These are phyloP conservation scores for Rhytidhysteron rufulum DNA, from an alignment of 2,329 filamentous ascomycete species.

Conservation along the genomic window DNA sequence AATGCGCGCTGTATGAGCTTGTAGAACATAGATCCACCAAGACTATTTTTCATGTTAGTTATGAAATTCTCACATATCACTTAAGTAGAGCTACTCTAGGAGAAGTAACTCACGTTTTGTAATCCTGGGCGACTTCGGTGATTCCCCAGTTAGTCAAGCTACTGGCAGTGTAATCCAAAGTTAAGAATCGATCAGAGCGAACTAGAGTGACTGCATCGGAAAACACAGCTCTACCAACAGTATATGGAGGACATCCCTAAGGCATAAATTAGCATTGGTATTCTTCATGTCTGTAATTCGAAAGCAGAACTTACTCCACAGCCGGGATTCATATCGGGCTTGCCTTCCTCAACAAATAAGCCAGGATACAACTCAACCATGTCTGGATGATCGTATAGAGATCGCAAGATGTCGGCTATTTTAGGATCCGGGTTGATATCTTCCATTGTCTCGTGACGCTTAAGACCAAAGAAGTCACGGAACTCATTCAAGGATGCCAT, in stretches of 20 bases:
- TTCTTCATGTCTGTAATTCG: no score
- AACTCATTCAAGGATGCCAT: constrained; percentile 62
- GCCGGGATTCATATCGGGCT: constrained; percentile 49
- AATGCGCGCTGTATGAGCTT: constrained; percentile 50
- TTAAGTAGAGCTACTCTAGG: background rate
- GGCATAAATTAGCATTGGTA: background rate
- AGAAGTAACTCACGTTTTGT: constrained; percentile 3
- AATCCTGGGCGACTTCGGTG: constrained; percentile 37
- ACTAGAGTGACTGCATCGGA: constrained; percentile 59
- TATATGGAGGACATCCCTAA: constrained; percentile 50
- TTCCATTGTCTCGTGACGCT: constrained; percentile 53
- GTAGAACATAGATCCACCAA: constrained; percentile 48
- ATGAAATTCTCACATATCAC: constrained; percentile 22
- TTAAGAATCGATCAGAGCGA: constrained; percentile 58
- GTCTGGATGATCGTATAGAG: constrained; percentile 61
- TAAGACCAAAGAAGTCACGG: constrained; percentile 59
- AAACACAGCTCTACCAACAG: constrained; percentile 53
- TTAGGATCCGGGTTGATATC: constrained; percentile 57
- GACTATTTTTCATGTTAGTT: constrained; percentile 38
- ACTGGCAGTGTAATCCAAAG: constrained; percentile 36
- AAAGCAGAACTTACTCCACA: no score
- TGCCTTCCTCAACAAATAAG: constrained; percentile 58
- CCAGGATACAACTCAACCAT: constrained; percentile 69
- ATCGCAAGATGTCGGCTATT: constrained; percentile 54
- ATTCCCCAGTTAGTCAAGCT: constrained; percentile 42